Evolutionary conservation across 2,329 filamentous ascomycete genomes (phyloP).

Genomic region (Magnaporthiopsis incrustans): DNA sequence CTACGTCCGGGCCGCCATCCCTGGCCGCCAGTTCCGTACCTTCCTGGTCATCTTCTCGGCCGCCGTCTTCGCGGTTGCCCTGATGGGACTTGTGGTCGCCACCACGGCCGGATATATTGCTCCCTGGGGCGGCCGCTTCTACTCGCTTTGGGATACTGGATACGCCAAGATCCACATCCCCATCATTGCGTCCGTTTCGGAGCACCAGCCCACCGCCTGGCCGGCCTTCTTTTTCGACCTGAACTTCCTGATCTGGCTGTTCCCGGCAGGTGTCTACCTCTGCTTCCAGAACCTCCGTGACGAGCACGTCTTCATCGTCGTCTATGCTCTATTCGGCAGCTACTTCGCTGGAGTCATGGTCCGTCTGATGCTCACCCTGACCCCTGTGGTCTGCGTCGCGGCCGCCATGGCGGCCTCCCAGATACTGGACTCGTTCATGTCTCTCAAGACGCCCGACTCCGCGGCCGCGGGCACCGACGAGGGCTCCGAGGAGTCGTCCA

Average conservation of each 20-base stretch:
- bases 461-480: slow-evolving; percentile 36
- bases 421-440: slow-evolving; percentile 80
- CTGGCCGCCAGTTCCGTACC: slow-evolving; percentile 88
- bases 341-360: slow-evolving; percentile 99
- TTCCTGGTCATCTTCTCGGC: slow-evolving; percentile 73
- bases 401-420: slow-evolving; percentile 82
- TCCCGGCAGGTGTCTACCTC: slow-evolving; percentile 96
- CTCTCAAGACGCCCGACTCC: slow-evolving; percentile 52
- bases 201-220: slow-evolving; percentile 98
- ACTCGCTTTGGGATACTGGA: slow-evolving; percentile 96
- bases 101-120: slow-evolving; percentile 88
- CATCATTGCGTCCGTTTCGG: slow-evolving; percentile 98
- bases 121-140: slow-evolving; percentile 97
- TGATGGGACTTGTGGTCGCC: slow-evolving; percentile 72
- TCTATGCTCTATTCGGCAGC: slow-evolving; percentile 92
- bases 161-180: slow-evolving; percentile 99
- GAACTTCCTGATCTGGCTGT: slow-evolving; percentile 97
- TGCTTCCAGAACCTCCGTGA: slow-evolving; percentile 92
- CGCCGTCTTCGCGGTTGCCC: slow-evolving; percentile 62
- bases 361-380: slow-evolving; percentile 94
- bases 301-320: slow-evolving; percentile 96
- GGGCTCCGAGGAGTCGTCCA: slow-evolving; percentile 42
- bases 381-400: slow-evolving; percentile 90
- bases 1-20: slow-evolving; percentile 79
- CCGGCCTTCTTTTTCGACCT: slow-evolving; percentile 99